Conservation (phyloP, 805 yeast genomes). For the Sugiyamaella smithiae region DNA sequence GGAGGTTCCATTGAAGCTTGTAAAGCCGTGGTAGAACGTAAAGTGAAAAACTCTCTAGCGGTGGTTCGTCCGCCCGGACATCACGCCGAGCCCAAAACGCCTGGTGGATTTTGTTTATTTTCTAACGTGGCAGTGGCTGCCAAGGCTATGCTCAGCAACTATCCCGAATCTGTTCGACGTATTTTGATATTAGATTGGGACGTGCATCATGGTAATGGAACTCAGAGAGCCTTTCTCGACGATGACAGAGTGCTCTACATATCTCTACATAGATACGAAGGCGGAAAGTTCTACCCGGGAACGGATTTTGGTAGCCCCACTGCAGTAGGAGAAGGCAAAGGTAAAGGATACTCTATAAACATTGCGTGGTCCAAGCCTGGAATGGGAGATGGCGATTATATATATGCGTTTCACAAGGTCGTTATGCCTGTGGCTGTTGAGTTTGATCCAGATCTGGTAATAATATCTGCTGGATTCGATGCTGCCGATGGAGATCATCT, state of each 20-base stretch:
- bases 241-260: slow-evolving; percentile 90
- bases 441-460: slow-evolving; percentile 88
- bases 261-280: slow-evolving; percentile 88
- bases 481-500: slow-evolving; percentile 98
- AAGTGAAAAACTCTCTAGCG: slow-evolving; percentile 87
- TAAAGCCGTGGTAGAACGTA: slow-evolving; percentile 88
- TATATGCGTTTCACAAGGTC: slow-evolving; percentile 83
- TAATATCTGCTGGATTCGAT: slow-evolving; percentile 93
- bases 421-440: slow-evolving; percentile 87
- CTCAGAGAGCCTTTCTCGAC: slow-evolving; percentile 85
- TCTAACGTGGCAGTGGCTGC: slow-evolving; percentile 98
- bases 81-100: slow-evolving; percentile 96
- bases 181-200: slow-evolving; percentile 95
- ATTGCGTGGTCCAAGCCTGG: slow-evolving; percentile 93
- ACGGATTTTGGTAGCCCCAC: slow-evolving; percentile 79
- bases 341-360: slow-evolving; percentile 84
- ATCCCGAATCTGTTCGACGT: slow-evolving; percentile 83
- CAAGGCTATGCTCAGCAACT: slow-evolving; percentile 69
- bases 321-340: slow-evolving; percentile 79
- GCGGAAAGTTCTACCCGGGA: slow-evolving; percentile 92
- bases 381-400: slow-evolving; percentile 92
- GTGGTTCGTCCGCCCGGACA: slow-evolving; percentile 99
- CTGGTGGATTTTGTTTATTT: slow-evolving; percentile 96
- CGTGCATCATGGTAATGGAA: slow-evolving; percentile 98
- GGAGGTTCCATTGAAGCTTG: slow-evolving; percentile 98